Evolutionary conservation across 495 filamentous ascomycete species (phyloP).

Genomic region (Penicillium odoratum): DNA sequence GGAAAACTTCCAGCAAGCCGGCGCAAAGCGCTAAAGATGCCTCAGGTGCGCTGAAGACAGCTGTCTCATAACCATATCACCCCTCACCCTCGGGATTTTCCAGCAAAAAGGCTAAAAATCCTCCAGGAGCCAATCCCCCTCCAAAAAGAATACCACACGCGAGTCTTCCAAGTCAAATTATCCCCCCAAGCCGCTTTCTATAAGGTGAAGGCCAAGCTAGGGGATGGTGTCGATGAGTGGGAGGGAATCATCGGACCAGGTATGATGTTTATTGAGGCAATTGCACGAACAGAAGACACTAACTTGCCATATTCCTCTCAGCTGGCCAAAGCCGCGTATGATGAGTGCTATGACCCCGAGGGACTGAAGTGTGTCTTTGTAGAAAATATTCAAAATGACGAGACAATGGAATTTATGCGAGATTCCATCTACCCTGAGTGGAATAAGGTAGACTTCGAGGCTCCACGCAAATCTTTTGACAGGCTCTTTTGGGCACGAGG

Average conservation of each 20-base stretch:
- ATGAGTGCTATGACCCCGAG: background rate
- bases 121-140: background rate
- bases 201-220: no score
- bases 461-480: background rate
- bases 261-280: background rate
- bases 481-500: background rate
- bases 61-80: background rate
- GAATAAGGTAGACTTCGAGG: background rate
- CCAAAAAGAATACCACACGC: background rate
- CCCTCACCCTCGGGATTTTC: background rate
- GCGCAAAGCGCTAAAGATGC: background rate
- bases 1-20: background rate
- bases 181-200: background rate
- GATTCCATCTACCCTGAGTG: background rate
- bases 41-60: background rate
- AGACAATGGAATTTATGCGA: background rate
- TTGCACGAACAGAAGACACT: background rate
- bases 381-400: background rate
- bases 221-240: background rate
- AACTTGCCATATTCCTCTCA: background rate
- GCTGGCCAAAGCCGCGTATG: background rate
- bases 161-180: background rate
- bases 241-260: background rate
- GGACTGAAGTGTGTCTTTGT: background rate
- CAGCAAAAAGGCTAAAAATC: background rate